Conservation (phyloP, 306 rosid species). For the Pyrus betulifolia region DNA sequence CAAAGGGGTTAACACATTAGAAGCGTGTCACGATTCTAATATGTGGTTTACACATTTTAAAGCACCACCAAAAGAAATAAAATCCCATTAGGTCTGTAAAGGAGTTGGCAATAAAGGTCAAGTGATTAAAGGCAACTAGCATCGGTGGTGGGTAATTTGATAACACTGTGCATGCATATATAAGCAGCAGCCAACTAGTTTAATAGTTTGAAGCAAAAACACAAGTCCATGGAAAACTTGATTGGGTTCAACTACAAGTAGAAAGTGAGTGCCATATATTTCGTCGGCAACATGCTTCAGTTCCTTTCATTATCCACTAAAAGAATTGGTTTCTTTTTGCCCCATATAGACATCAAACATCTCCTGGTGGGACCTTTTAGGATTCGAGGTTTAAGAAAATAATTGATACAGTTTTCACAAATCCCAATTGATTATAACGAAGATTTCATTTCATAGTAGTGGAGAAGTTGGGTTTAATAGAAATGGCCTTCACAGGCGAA, state of each 20-base stretch:
- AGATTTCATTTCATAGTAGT: not conserved
- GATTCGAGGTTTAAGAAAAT: not conserved
- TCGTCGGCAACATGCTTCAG: not conserved
- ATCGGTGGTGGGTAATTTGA: slow-evolving; percentile 1
- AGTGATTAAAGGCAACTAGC: not conserved
- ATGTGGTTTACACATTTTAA: not conserved
- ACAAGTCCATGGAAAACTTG: not conserved
- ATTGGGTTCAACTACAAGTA: not conserved
- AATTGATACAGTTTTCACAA: not conserved
- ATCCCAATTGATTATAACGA: not conserved
- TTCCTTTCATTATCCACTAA: slow-evolving; percentile 10
- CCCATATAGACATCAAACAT: slow-evolving; percentile 1
- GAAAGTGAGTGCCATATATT: not conserved
- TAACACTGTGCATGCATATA: not conserved
- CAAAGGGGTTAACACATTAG: not conserved
- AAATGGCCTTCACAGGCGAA: not conserved
- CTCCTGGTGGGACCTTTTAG: slow-evolving; percentile 7
- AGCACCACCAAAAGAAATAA: not conserved
- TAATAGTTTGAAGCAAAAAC: not conserved
- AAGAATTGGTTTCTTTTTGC: slow-evolving; percentile 5
- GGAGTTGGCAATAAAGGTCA: not conserved
- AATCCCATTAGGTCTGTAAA: not conserved
- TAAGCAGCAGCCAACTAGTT: not conserved
- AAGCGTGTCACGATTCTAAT: not conserved
- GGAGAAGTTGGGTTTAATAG: not conserved